Conservation (phyloP, 2,329 filamentous ascomycete genomes). For the Trichoderma aggressivum region DNA sequence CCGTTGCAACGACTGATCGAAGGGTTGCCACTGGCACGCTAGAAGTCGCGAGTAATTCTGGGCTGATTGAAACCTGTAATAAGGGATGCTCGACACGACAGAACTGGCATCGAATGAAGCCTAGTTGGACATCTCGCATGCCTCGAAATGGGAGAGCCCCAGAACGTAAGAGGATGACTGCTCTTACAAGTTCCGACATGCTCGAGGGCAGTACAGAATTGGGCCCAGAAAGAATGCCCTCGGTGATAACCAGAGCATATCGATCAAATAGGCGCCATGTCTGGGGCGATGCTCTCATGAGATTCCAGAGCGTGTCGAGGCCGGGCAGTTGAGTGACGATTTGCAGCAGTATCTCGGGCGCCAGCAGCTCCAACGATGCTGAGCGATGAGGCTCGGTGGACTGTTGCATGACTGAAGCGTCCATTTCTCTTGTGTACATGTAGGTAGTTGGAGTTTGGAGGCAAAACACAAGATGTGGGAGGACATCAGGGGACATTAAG, state of each 20-base stretch:
- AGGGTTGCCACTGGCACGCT: slow-evolving; percentile 6
- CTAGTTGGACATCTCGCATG: background rate
- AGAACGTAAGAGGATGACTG: background rate
- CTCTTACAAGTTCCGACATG: background rate
- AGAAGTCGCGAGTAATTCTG: background rate
- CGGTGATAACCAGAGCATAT: background rate
- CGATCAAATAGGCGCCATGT: background rate
- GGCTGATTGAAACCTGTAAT: background rate
- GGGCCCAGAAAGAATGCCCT: background rate
- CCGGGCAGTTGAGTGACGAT: background rate
- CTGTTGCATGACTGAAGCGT: background rate
- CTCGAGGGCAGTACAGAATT: background rate
- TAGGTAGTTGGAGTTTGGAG: background rate
- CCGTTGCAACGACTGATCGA: slow-evolving; percentile 22
- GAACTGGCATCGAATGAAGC: background rate
- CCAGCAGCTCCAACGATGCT: background rate
- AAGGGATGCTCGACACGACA: background rate
- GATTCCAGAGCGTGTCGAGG: background rate
- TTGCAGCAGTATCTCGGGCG: background rate
- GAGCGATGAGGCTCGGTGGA: background rate
- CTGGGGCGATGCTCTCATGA: background rate
- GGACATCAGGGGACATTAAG: background rate
- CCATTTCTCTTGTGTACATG: background rate
- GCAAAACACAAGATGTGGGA: background rate
- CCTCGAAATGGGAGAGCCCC: background rate